Percentiles rank a stretch among this genome's conserved stretches.
These are phyloP conservation scores for Arthroderma sp. DNA, from an alignment of 2,329 filamentous ascomycete species.

Conservation along the genomic window DNA sequence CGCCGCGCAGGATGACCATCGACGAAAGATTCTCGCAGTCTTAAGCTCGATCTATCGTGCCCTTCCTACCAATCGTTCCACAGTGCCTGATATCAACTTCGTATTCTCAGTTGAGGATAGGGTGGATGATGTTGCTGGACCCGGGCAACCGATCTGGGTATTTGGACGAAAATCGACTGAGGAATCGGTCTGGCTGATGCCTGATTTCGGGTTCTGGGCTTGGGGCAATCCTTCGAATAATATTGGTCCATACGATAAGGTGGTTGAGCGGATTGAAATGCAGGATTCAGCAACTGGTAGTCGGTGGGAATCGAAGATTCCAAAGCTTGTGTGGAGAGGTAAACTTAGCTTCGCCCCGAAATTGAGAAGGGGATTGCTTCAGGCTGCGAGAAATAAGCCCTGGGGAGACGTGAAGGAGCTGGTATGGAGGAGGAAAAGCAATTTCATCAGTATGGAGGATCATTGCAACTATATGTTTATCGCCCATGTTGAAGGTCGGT, in stretches of 20 bases:
- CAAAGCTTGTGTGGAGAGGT: constrained; percentile 38
- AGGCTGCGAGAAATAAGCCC: constrained; percentile 25
- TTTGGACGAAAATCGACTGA: constrained; percentile 28
- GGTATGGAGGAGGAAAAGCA: constrained; percentile 26
- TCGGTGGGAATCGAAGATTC: constrained; percentile 25
- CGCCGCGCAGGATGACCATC: constrained; percentile 24
- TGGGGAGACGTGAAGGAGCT: constrained; percentile 37
- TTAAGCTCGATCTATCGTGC: constrained; percentile 38
- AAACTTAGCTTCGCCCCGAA: constrained; percentile 31
- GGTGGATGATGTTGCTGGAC: constrained; percentile 29
- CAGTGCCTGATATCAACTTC: constrained; percentile 35
- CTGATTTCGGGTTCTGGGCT: constrained; percentile 40
- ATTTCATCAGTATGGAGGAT: constrained; percentile 37
- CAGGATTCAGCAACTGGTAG: constrained; percentile 12
- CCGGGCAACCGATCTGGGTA: constrained; percentile 29
- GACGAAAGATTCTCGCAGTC: constrained; percentile 27
- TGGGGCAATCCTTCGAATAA: constrained; percentile 29
- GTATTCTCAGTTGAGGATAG: constrained; percentile 32
- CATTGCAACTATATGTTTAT: constrained; percentile 43
- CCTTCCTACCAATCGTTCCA: constrained; percentile 26
- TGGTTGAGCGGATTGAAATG: constrained; percentile 20
- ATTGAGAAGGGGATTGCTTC: constrained; percentile 28
- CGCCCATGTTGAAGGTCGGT: constrained; percentile 39
- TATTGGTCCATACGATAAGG: constrained; percentile 25
- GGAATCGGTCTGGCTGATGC: constrained; percentile 37